phyloP scores from a whole-genome alignment of 2,329 filamentous ascomycete genomes.

The Ciborinia camelliae region DNA sequence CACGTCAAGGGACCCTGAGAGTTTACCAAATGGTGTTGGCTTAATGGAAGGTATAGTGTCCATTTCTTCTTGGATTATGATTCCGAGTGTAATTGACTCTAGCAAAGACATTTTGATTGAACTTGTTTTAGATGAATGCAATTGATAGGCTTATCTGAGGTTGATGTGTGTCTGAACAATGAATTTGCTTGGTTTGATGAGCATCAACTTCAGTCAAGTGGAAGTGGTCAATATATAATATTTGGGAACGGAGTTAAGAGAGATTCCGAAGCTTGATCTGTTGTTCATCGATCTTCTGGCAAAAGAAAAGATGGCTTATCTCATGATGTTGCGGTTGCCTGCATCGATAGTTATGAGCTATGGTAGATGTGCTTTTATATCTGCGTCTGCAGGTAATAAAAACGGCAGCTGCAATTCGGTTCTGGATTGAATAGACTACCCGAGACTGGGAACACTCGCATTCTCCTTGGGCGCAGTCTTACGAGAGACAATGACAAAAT shows the following conservation, averaged over 20 bases:
- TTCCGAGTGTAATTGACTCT: background rate
- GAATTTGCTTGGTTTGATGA: conserved; percentile 1
- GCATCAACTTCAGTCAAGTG: background rate
- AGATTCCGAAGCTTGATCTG: background rate
- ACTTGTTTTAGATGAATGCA: background rate
- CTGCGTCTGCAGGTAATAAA: conserved; percentile 13
- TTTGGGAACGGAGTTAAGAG: background rate
- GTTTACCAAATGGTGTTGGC: background rate
- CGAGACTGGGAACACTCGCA: conserved; percentile 2
- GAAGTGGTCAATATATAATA: conserved; percentile 12
- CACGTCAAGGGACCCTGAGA: conserved; percentile 14
- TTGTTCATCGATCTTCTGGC: background rate
- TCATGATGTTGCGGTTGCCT: conserved; percentile 3
- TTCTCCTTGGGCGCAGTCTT: background rate
- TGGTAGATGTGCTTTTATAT: background rate
- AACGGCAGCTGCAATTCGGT: conserved; percentile 2
- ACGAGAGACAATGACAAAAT: background rate
- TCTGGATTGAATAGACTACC: background rate
- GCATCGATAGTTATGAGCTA: background rate
- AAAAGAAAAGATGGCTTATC: background rate
- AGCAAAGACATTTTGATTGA: conserved; percentile 15
- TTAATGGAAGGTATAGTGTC: background rate
- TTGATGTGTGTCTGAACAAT: background rate
- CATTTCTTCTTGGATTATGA: conserved; percentile 10
- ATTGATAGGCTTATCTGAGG: background rate